Conservation (phyloP, 352 stramenopile species). For the Elongisporangium anandrum region DNA sequence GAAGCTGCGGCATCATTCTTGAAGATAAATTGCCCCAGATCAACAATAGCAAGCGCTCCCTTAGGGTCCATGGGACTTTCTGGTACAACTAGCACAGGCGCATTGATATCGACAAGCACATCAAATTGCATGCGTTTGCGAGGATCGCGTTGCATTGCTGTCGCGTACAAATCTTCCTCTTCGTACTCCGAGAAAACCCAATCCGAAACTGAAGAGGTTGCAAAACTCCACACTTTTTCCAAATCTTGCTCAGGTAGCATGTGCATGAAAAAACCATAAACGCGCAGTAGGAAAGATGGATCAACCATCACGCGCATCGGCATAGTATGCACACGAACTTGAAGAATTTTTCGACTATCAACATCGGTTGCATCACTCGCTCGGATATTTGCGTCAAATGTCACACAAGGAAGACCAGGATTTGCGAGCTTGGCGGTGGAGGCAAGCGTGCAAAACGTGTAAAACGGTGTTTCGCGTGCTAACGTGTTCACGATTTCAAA, state of each 20-base stretch:
- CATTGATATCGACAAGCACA: constrained; percentile 67
- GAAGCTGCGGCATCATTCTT: constrained; percentile 25
- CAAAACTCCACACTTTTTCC: constrained; percentile 75
- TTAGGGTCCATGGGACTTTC: constrained; percentile 34
- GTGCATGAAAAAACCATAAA: constrained; percentile 71
- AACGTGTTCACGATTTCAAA: constrained; percentile 66
- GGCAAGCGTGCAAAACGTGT: constrained; percentile 60
- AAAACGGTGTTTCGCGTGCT: constrained; percentile 36
- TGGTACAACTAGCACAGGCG: constrained; percentile 64
- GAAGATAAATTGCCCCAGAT: constrained; percentile 69
- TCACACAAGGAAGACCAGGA: constrained; percentile 32
- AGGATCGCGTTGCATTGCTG: constrained; percentile 16
- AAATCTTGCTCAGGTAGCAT: constrained; percentile 62
- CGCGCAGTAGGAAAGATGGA: constrained; percentile 56
- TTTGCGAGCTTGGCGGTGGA: constrained; percentile 14
- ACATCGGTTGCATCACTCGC: constrained; percentile 8
- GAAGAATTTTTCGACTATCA: constrained; percentile 10
- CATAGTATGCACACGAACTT: constrained; percentile 46
- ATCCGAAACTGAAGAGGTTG: constrained; percentile 74
- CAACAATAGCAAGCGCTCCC: constrained; percentile 51
- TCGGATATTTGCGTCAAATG: constrained; percentile 31
- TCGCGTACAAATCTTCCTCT: constrained; percentile 28
- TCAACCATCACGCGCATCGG: constrained; percentile 73
- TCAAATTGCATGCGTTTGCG: constrained; percentile 36
- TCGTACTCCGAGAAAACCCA: constrained; percentile 76